A percentile compares a stretch with the other conserved stretches of the same genome.
Evolutionary conservation across 2,329 filamentous ascomycete species (phyloP).

Genomic region (Sclerotinia spermophila): DNA sequence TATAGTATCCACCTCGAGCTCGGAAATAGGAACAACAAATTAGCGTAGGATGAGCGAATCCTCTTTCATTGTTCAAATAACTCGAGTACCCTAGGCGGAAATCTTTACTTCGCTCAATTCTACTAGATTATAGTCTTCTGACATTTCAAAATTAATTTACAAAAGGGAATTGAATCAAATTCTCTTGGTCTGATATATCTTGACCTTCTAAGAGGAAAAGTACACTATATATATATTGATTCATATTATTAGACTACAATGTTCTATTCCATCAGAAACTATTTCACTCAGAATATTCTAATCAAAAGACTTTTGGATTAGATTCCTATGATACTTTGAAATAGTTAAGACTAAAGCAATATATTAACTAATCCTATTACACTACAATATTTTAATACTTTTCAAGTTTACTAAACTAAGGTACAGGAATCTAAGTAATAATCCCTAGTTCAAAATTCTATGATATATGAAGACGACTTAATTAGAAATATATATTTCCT

Average conservation of each 20-base stretch:
- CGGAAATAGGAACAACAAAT: not conserved
- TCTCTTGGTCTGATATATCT: fast-evolving
- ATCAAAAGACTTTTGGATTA: too few relatives aligned
- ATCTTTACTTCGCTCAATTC: not conserved
- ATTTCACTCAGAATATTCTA: not conserved
- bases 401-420: not conserved
- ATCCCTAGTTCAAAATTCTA: not conserved
- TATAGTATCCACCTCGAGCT: not conserved
- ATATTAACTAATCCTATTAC: not conserved
- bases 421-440: not conserved
- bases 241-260: fast-evolving
- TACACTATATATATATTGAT: not conserved
- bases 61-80: not conserved
- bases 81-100: not conserved
- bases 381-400: fast-evolving
- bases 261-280: not conserved
- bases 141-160: too few relatives aligned
- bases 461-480: fast-evolving
- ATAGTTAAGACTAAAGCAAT: not conserved
- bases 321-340: fast-evolving
- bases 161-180: too few relatives aligned
- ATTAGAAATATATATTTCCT: not conserved
- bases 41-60: not conserved
- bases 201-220: not conserved
- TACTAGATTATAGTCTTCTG: not conserved